phyloP scores from a whole-genome alignment of 1,284 basidiomycete genomes.

The Apiotrichum mycotoxinovorans region DNA sequence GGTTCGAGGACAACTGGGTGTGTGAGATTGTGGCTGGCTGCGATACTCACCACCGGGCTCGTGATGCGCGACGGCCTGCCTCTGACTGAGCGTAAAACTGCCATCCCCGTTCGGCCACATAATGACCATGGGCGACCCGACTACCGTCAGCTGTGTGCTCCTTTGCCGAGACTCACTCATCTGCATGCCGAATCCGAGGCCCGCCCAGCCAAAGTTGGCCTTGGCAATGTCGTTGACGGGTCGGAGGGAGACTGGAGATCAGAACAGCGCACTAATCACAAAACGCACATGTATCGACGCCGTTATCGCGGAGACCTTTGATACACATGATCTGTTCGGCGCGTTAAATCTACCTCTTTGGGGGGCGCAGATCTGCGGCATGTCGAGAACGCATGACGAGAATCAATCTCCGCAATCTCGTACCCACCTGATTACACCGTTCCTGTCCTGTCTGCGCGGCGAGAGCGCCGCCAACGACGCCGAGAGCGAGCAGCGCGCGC shows the following conservation, averaged over 20 bases:
- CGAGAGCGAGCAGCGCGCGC: conserved; percentile 7
- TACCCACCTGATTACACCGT: not conserved
- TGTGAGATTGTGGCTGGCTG: not conserved
- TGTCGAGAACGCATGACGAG: not conserved
- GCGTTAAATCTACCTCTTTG: not conserved
- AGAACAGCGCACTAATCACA: not conserved
- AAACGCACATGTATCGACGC: conserved; percentile 8
- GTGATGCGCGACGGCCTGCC: conserved; percentile 52
- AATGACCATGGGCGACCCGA: conserved; percentile 60
- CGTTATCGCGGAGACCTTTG: conserved; percentile 2
- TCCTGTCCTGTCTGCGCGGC: not conserved
- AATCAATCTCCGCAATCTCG: no score
- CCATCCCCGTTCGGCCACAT: conserved; percentile 62
- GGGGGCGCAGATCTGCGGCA: not conserved
- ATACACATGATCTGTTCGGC: conserved; percentile 10
- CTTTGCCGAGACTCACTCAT: conserved; percentile 12
- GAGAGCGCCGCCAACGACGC: not conserved
- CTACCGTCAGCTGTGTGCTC: conserved; percentile 14
- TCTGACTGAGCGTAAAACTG: conserved; percentile 60
- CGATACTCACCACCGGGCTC: conserved; percentile 53
- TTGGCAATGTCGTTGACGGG: not conserved
- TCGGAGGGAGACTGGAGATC: not conserved
- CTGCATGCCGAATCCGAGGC: conserved; percentile 8
- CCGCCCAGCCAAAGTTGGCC: conserved; percentile 15
- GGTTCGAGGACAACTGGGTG: conserved; percentile 46